Evolutionary conservation across 164 flowering plant genomes (phyloP).

Genomic region (Saururus chinensis): DNA sequence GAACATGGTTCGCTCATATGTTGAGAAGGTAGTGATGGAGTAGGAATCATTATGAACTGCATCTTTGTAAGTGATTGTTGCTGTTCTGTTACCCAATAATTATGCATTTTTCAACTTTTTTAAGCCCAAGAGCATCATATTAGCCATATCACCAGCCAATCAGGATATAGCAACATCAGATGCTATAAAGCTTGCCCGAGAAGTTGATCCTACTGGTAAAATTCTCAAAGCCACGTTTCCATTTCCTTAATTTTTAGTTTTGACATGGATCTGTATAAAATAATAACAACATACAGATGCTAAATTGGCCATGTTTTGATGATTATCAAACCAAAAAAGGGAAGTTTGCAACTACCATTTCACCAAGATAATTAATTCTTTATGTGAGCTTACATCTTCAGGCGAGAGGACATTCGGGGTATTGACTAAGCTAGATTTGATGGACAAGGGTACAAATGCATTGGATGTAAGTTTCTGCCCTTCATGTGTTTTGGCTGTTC

Average conservation of each 20-base stretch:
- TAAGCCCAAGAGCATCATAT: conserved; percentile 56
- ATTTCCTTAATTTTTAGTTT: neutral
- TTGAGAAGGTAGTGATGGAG: conserved; percentile 57
- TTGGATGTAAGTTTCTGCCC: conserved; percentile 41
- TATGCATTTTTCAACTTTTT: conserved; percentile 1
- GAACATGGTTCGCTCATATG: conserved; percentile 75
- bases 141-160: conserved; percentile 69
- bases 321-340: neutral
- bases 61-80: neutral
- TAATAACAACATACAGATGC: neutral
- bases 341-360: neutral
- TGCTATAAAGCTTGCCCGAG: conserved; percentile 66
- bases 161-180: conserved; percentile 72
- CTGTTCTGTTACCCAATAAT: too few species aligned
- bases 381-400: conserved; percentile 7
- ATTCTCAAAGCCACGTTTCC: neutral
- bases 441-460: conserved; percentile 74
- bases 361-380: neutral
- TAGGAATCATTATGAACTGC: neutral
- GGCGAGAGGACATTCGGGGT: conserved; percentile 74
- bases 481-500: neutral
- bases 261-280: neutral
- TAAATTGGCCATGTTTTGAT: neutral
- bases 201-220: conserved; percentile 61
- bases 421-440: conserved; percentile 62